Base-by-base conservation (phyloP, 192 early-diverging fungal species). In the Anaeromyces robustus region DNA sequence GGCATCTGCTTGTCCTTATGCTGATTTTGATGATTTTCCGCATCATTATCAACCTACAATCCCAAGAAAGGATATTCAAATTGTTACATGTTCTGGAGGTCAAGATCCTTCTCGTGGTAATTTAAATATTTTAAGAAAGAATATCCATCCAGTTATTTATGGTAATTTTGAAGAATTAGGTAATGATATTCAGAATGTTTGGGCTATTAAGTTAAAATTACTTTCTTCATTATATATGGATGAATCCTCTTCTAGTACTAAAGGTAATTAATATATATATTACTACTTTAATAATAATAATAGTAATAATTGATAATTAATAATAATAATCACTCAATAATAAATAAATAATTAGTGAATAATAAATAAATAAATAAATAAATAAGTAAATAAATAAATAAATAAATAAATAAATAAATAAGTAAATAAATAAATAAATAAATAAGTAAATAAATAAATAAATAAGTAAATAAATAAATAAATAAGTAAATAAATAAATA, bases 161-260 rank as follows among this genome's bases (percentile, higher is more conserved):
- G 86, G 87, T 3, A 86, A 87, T 28, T 89, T 92, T 32, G 89
- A 89, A 19, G 81, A 84, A 41, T 81, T 85, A 26, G 80, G 90
- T 29, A 84, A 77, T 26, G 88, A 87, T 31, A 89, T 92, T 29
- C 85, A 84, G 26, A 89, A 90, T 77, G 84, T 93, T 34, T 96
- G 93, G 93, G 84, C 92, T n/a, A 89, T 95, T 1, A 86, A 87
- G 41, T 90, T 89, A 81, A 81, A 89, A 29, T 88, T 85, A 30
- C 77, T 11, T 14, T 32, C 77, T 16, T 30, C 77, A 1, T 14
- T 78, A 1, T 32, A 14, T 14, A 12, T 30, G 14, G 77, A 32
- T 32, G 1, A 13, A 16, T 78, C 77, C 16, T 14, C 79, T 12
- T 37, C 77, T 17, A 80, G 22, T 80, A 77, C 29, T 77, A 77